phyloP scores from a whole-genome alignment of 768 basidiomycete species.

The Inosperma sp. region DNA sequence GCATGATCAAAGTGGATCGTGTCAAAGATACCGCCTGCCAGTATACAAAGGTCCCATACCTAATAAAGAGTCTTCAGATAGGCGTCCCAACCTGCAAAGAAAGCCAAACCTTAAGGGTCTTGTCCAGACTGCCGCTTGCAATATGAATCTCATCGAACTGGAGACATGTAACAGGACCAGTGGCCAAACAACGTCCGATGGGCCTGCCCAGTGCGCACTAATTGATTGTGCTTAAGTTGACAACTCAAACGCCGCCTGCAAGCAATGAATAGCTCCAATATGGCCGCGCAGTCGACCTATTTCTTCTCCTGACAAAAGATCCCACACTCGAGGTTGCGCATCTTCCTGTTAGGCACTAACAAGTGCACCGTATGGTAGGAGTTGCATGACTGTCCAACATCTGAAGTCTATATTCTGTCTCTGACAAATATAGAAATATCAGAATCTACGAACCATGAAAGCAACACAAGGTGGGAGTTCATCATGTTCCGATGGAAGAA shows the following conservation, averaged over 20 bases:
- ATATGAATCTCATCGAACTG: constrained; percentile 97
- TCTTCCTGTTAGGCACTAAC: constrained; percentile 87
- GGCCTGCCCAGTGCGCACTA: constrained; percentile 97
- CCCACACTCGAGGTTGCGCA: constrained; percentile 88
- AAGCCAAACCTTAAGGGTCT: constrained; percentile 72
- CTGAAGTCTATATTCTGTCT: no score
- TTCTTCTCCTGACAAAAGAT: constrained; percentile 84
- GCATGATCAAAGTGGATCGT: constrained; percentile 87
- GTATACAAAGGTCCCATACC: constrained; percentile 98
- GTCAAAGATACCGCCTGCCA: constrained; percentile 81
- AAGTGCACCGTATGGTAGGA: constrained; percentile 88
- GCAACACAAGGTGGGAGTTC: constrained; percentile 91
- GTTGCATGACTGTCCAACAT: constrained; percentile 77
- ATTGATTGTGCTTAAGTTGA: constrained; percentile 2
- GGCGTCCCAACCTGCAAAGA: background rate
- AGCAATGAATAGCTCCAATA: constrained; percentile 72
- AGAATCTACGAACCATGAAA: constrained; percentile 85
- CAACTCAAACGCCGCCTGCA: constrained; percentile 61
- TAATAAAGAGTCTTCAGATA: constrained; percentile 28
- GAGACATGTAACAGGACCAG: constrained; percentile 86
- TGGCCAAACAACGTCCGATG: constrained; percentile 91
- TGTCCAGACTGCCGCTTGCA: constrained; percentile 89
- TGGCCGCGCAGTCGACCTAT: constrained; percentile 84
- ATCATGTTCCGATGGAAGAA: constrained; percentile 95
- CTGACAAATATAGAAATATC: background rate